Percentiles rank a stretch among this genome's conserved stretches.
phyloP scores from a whole-genome alignment of 2,329 filamentous ascomycete species.

The Pseudonectria foliicola region DNA sequence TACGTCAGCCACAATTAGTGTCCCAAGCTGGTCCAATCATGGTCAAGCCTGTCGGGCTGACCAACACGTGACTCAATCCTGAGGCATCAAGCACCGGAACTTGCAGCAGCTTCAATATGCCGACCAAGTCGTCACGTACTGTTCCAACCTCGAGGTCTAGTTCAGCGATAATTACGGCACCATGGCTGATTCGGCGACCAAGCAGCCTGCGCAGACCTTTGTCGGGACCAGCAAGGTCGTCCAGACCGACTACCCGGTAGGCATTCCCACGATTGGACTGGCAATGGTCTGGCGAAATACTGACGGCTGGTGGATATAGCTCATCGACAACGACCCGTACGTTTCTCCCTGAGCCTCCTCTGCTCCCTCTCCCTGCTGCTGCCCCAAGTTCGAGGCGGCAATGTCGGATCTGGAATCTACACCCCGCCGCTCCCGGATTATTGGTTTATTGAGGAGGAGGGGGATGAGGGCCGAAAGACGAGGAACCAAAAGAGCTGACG shows the following conservation, averaged over 20 bases:
- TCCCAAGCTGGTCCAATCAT: constrained; percentile 13
- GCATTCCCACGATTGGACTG: constrained; percentile 28
- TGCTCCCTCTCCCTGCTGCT: constrained; percentile 1
- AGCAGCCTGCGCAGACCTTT: constrained; percentile 29
- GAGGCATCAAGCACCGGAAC: constrained; percentile 21
- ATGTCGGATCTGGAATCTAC: too few species aligned
- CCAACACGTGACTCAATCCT: constrained; percentile 25
- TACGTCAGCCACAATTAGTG: not conserved
- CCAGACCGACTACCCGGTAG: constrained; percentile 79
- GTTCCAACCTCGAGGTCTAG: constrained; percentile 20
- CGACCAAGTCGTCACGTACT: constrained; percentile 16
- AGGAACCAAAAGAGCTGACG: constrained; percentile 12
- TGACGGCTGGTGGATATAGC: constrained; percentile 46
- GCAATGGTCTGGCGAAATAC: constrained; percentile 16
- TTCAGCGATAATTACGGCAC: constrained; percentile 24
- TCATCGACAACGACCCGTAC: constrained; percentile 99
- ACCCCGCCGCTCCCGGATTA: too few species aligned
- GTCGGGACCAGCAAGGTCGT: constrained; percentile 60
- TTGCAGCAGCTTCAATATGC: constrained; percentile 18
- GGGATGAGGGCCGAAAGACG: too few species aligned
- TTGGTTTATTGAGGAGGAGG: too few species aligned
- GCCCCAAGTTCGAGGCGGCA: constrained; percentile 2
- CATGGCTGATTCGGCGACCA: constrained; percentile 34
- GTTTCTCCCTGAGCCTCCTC: constrained; percentile 11
- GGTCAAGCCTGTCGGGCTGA: constrained; percentile 9